phyloP scores from a whole-genome alignment of 805 yeast species.

The Pichia eremophila region DNA sequence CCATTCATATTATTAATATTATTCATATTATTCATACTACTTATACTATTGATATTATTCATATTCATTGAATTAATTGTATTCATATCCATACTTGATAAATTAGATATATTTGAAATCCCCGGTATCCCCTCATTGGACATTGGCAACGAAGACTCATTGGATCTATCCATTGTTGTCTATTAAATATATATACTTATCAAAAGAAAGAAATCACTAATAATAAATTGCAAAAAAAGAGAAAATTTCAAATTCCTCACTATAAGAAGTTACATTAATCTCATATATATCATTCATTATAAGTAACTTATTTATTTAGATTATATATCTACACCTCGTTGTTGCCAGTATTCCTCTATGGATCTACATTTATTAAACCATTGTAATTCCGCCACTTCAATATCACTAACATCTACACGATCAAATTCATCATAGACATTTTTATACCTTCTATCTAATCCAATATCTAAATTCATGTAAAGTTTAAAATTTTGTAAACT shows the following conservation, averaged over 20 bases:
- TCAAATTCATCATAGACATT: constrained; percentile 26
- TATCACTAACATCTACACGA: constrained; percentile 26
- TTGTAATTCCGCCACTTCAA: constrained; percentile 30
- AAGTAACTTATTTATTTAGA: too few relatives aligned
- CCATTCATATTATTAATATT: too few relatives aligned
- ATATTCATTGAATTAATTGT: neutral
- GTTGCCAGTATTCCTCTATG: constrained; percentile 12
- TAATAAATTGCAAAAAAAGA: too few relatives aligned
- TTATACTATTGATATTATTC: neutral
- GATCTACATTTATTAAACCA: constrained; percentile 19
- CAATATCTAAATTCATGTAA: constrained; percentile 33
- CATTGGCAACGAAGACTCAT: too few relatives aligned
- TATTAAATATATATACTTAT: too few relatives aligned
- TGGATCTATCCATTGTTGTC: too few relatives aligned
- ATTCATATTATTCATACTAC: too few relatives aligned
- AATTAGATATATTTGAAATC: neutral
- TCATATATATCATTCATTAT: too few relatives aligned
- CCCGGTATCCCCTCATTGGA: neutral
- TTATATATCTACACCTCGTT: constrained; percentile 9
- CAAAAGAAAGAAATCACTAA: too few relatives aligned
- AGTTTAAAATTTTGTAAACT: constrained; percentile 34
- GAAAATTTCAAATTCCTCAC: too few relatives aligned
- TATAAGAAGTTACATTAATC: too few relatives aligned
- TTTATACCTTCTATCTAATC: constrained; percentile 30
- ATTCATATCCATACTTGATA: neutral